phyloP scores from a whole-genome alignment of 73 alveolate genomes.

The Blepharisma stoltei region DNA sequence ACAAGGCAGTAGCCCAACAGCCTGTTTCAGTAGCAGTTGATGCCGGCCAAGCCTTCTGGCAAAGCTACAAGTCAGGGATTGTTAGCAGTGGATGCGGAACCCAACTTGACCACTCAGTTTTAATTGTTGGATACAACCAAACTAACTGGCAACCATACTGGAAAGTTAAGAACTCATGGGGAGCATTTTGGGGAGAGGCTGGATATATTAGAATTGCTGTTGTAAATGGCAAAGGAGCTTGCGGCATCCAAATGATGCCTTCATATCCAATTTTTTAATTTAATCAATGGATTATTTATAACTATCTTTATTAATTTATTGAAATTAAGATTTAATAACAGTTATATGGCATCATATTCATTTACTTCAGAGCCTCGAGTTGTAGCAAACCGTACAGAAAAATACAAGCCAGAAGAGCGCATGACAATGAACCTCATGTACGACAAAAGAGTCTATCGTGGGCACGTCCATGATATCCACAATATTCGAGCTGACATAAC shows the following conservation, averaged over 20 bases:
- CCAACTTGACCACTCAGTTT: conserved; percentile 72
- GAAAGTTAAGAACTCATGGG: conserved; percentile 61
- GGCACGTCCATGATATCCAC: conserved; percentile 40
- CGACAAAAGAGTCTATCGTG: conserved; percentile 42
- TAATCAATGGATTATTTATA: no score
- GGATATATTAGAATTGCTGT: conserved; percentile 52
- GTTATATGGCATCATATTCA: conserved; percentile 28
- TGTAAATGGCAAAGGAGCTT: conserved; percentile 5
- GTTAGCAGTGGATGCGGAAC: conserved; percentile 44
- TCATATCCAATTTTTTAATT: conserved; percentile 37
- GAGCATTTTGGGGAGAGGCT: conserved; percentile 55
- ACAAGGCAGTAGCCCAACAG: conserved; percentile 53
- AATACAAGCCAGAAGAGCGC: conserved; percentile 44
- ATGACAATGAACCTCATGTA: conserved; percentile 46
- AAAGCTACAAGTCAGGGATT: conserved; percentile 55
- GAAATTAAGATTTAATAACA: no score
- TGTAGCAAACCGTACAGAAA: conserved; percentile 43
- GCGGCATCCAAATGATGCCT: conserved; percentile 48
- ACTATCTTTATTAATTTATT: no score
- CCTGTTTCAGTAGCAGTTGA: conserved; percentile 73
- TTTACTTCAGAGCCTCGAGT: conserved; percentile 61
- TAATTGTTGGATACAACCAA: conserved; percentile 62
- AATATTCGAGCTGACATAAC: conserved; percentile 39
- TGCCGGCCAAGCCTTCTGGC: conserved; percentile 56
- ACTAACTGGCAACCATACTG: conserved; percentile 24